A percentile compares a stretch with the other conserved stretches of the same genome.
Evolutionary conservation across 2,329 filamentous ascomycete species (phyloP).

Genomic region (Aspergillus transmontanensis): DNA sequence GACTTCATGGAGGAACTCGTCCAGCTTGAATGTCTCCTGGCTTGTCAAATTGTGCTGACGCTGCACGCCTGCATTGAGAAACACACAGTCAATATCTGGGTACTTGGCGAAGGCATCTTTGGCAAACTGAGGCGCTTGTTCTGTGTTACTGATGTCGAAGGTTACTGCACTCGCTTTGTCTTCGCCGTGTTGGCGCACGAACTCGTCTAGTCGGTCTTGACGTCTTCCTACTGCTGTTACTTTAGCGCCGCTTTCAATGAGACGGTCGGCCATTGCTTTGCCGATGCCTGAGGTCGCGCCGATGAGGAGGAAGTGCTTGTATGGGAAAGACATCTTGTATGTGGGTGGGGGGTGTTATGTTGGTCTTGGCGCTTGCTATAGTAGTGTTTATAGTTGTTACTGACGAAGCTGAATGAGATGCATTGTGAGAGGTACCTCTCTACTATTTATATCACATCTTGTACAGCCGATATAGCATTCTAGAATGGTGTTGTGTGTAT

Average conservation of each 20-base stretch:
- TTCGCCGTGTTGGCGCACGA: constrained; percentile 49
- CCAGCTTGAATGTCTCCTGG: constrained; percentile 48
- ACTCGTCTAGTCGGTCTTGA: constrained; percentile 52
- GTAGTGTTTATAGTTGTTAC: not conserved
- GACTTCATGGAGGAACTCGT: constrained; percentile 45
- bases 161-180: constrained; percentile 43
- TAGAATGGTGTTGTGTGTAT: too few relatives aligned
- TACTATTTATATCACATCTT: not conserved
- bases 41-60: constrained; percentile 50
- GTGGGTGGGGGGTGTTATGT: not conserved
- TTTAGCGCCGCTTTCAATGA: constrained; percentile 52
- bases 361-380: not conserved
- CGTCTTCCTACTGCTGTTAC: constrained; percentile 61
- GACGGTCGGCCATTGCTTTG: constrained; percentile 49
- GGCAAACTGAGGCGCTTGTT: constrained; percentile 47
- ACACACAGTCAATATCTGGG: constrained; percentile 57
- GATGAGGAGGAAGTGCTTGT: constrained; percentile 59
- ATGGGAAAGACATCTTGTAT: constrained; percentile 53
- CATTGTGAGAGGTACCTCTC: not conserved
- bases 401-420: not conserved
- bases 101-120: constrained; percentile 28
- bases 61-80: constrained; percentile 63
- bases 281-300: constrained; percentile 61
- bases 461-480: not conserved
- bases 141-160: constrained; percentile 53